These are phyloP conservation scores for Phylloporus arenicola DNA, from an alignment of 768 basidiomycete genomes.

Conservation along the genomic window DNA sequence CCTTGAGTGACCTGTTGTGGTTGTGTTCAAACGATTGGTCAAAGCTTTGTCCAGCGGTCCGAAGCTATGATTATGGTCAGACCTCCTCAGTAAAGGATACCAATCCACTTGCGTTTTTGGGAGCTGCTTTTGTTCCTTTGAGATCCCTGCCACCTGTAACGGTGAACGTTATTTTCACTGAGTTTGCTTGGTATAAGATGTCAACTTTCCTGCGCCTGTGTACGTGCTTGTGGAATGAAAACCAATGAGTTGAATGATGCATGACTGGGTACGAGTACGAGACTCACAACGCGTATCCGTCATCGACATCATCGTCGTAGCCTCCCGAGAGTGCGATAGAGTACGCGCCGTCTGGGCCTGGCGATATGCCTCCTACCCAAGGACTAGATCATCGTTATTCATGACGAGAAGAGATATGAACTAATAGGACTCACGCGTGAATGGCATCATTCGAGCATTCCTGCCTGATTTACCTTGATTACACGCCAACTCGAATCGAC, in stretches of 20 bases:
- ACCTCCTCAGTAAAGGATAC: background rate
- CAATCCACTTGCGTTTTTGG: constrained; percentile 65
- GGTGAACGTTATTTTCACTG: background rate
- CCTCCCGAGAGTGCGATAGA: constrained; percentile 87
- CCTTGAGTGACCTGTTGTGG: constrained; percentile 67
- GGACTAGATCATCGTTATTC: constrained; percentile 42
- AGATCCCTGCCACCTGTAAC: constrained; percentile 73
- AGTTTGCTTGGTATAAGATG: background rate
- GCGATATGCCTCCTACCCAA: constrained; percentile 73
- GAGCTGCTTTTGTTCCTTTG: constrained; percentile 73
- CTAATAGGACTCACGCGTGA: constrained; percentile 63
- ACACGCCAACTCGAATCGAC: background rate
- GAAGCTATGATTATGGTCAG: constrained; percentile 47
- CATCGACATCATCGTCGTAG: constrained; percentile 80
- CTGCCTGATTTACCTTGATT: constrained; percentile 29
- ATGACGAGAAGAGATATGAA: background rate
- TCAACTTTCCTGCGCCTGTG: constrained; percentile 61
- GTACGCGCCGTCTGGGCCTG: constrained; percentile 62
- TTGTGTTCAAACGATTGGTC: constrained; percentile 76
- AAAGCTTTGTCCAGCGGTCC: constrained; percentile 82
- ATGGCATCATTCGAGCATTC: constrained; percentile 73
- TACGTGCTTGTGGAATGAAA: constrained; percentile 50
- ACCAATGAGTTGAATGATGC: background rate
- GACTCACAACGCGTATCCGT: constrained; percentile 78
- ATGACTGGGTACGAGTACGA: background rate